Evolutionary conservation across 1,139 yeast genomes (phyloP).

Genomic region (Oligophagozyma castellii): DNA sequence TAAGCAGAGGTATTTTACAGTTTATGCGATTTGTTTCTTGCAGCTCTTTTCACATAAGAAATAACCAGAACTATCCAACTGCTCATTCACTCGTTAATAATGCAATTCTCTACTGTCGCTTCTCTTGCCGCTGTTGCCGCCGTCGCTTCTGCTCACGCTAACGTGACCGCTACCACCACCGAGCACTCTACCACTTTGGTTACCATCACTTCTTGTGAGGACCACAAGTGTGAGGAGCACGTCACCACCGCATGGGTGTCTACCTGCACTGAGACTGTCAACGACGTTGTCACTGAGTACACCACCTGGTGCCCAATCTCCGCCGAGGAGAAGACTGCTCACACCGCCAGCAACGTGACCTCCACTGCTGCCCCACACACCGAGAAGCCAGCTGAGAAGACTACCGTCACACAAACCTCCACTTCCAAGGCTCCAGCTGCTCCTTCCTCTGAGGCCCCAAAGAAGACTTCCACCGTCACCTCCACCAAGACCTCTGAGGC

Average conservation of each 20-base stretch:
- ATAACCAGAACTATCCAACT: slow-evolving; percentile 4
- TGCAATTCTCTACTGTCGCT: slow-evolving; percentile 28
- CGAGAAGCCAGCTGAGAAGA: neutral
- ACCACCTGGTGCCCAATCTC: slow-evolving; percentile 26
- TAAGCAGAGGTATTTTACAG: slow-evolving; percentile 2
- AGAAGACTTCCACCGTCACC: slow-evolving; percentile 3
- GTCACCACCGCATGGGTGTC: slow-evolving; percentile 25
- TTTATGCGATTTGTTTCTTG: slow-evolving; percentile 1
- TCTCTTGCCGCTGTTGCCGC: slow-evolving; percentile 24
- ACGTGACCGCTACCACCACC: slow-evolving; percentile 27
- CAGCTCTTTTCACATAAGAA: neutral
- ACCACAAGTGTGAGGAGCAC: slow-evolving; percentile 22
- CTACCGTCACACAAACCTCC: slow-evolving; percentile 3
- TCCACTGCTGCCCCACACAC: slow-evolving; percentile 3
- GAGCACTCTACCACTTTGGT: slow-evolving; percentile 28
- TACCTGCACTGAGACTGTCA: slow-evolving; percentile 24
- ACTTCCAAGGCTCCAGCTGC: slow-evolving; percentile 1
- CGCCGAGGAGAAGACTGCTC: slow-evolving; percentile 8
- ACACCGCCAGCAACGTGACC: slow-evolving; percentile 3
- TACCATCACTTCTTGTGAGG: slow-evolving; percentile 37
- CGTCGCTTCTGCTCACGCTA: slow-evolving; percentile 24
- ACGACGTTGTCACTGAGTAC: slow-evolving; percentile 23
- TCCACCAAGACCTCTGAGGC: slow-evolving; percentile 3
- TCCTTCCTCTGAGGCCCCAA: slow-evolving; percentile 4
- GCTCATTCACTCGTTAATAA: slow-evolving; percentile 14